Evolutionary conservation across 176 grass and related monocot species (phyloP).

Genomic region (Leersia perrieri): DNA sequence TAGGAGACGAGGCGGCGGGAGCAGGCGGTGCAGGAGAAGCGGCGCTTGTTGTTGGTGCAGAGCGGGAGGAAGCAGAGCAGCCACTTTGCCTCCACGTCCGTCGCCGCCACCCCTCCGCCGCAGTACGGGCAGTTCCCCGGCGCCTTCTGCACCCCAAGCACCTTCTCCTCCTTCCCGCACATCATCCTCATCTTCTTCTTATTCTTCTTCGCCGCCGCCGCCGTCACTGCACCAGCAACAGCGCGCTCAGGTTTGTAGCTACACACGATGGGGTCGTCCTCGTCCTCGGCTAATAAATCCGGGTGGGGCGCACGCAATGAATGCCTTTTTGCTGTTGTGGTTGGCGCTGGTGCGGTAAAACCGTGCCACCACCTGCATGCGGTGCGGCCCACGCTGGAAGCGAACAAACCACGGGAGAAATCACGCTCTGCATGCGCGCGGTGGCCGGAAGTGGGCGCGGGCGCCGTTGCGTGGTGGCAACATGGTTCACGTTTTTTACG

Average conservation of each 20-base stretch:
- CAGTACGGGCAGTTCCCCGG: slow-evolving; percentile 87
- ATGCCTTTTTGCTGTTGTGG: slow-evolving; percentile 7
- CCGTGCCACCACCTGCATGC: not conserved
- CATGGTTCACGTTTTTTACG: too few relatives aligned
- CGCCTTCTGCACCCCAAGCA: slow-evolving; percentile 60
- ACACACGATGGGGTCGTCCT: not conserved
- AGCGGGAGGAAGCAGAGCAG: slow-evolving; percentile 67
- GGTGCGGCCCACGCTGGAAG: not conserved
- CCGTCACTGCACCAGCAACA: not conserved
- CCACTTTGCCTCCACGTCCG: slow-evolving; percentile 62
- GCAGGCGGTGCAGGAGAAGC: slow-evolving; percentile 66
- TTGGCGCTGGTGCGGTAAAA: slow-evolving; percentile 5
- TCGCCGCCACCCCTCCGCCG: slow-evolving; percentile 61
- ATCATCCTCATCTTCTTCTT: slow-evolving; percentile 21
- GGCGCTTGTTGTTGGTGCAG: slow-evolving; percentile 56
- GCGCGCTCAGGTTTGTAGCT: not conserved
- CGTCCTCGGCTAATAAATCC: not conserved
- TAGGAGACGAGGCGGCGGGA: slow-evolving; percentile 57
- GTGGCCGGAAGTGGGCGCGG: too few relatives aligned
- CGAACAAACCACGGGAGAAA: too few relatives aligned
- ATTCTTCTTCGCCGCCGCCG: slow-evolving; percentile 1
- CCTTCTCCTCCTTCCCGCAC: slow-evolving; percentile 59
- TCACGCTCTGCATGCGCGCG: too few relatives aligned
- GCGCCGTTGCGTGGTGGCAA: too few relatives aligned
- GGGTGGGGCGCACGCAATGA: slow-evolving; percentile 3